phyloP scores from a whole-genome alignment of 257 asterid genomes.

The Penstemon davidsonii region DNA sequence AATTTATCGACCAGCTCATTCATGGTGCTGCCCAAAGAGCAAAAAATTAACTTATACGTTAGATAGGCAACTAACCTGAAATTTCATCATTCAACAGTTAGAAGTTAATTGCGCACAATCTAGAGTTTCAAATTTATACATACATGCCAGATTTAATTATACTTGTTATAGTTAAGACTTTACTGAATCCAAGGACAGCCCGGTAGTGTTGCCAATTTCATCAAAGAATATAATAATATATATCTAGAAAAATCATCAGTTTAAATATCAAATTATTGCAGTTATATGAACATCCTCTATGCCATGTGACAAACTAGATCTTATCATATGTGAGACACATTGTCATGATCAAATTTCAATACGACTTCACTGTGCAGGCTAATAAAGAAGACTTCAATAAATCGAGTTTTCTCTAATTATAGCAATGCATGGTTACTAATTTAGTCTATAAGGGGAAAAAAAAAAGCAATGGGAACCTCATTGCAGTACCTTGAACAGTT shows the following conservation, averaged over 20 bases:
- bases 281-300: not conserved
- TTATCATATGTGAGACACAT: not conserved
- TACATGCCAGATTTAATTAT: too few relatives aligned
- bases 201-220: too few relatives aligned
- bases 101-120: too few relatives aligned
- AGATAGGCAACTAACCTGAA: too few relatives aligned
- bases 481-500: slow-evolving; percentile 83
- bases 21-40: slow-evolving; percentile 63
- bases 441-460: slow-evolving; percentile 12
- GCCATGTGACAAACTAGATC: slow-evolving; percentile 4
- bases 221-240: too few relatives aligned
- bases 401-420: not conserved
- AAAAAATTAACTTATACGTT: not conserved
- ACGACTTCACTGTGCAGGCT: not conserved
- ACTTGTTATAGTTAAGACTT: too few relatives aligned
- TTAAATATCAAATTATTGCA: not conserved
- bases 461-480: slow-evolving; percentile 10
- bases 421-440: not conserved
- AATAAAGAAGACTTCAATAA: not conserved
- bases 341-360: too few relatives aligned
- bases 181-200: too few relatives aligned
- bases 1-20: slow-evolving; percentile 89
- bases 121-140: too few relatives aligned
- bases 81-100: too few relatives aligned
- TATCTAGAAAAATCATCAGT: not conserved